Evolutionary conservation across 441 rosid genomes (phyloP).

Genomic region (Monsonia emarginata): DNA sequence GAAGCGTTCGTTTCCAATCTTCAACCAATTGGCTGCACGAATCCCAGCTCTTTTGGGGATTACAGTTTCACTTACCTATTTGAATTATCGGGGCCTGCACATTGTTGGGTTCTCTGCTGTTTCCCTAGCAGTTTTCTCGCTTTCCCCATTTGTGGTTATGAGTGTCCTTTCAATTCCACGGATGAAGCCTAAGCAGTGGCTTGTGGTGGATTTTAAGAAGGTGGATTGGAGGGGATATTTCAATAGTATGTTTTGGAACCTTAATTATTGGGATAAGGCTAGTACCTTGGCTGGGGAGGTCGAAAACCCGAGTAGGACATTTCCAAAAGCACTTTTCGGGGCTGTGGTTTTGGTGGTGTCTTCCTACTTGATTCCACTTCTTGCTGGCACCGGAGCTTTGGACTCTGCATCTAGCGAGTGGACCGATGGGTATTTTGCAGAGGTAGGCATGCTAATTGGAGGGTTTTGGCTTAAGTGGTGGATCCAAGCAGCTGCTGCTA

Average conservation of each 20-base stretch:
- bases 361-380: slow-evolving; percentile 67
- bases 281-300: slow-evolving; percentile 95
- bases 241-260: slow-evolving; percentile 82
- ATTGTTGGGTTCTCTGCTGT: slow-evolving; percentile 79
- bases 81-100: slow-evolving; percentile 80
- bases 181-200: slow-evolving; percentile 55
- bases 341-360: slow-evolving; percentile 62
- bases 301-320: slow-evolving; percentile 62
- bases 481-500: slow-evolving; percentile 89
- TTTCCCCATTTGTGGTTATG: slow-evolving; percentile 68
- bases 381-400: slow-evolving; percentile 75
- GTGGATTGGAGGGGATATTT: slow-evolving; percentile 82
- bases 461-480: slow-evolving; percentile 81
- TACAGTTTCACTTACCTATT: slow-evolving; percentile 59
- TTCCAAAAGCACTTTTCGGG: slow-evolving; percentile 75
- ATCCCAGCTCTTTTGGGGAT: slow-evolving; percentile 73
- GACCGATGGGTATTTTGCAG: slow-evolving; percentile 90
- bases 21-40: slow-evolving; percentile 44
- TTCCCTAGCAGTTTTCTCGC: slow-evolving; percentile 56
- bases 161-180: slow-evolving; percentile 52
- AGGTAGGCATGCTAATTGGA: slow-evolving; percentile 75
- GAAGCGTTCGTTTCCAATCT: slow-evolving; percentile 69
- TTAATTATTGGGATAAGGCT: slow-evolving; percentile 87
- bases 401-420: slow-evolving; percentile 43
- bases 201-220: slow-evolving; percentile 45